Evolutionary conservation across 768 basidiomycete genomes (phyloP).

Genomic region (Rickenella mellea): DNA sequence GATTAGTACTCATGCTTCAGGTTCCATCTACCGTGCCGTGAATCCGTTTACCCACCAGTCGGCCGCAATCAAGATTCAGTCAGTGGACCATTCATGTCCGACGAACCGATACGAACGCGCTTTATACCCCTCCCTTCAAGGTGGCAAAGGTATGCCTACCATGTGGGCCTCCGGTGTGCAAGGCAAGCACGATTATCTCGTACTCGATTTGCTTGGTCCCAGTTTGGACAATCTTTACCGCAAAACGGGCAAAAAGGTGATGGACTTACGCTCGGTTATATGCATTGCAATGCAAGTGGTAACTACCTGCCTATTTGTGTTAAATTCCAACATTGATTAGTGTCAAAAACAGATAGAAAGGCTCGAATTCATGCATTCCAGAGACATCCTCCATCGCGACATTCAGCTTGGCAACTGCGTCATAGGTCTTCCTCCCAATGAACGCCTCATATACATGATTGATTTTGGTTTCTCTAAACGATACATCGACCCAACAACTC

Average conservation of each 20-base stretch:
- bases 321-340: not conserved
- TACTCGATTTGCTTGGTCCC: constrained; percentile 64
- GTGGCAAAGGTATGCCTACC: constrained; percentile 63
- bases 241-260: constrained; percentile 40
- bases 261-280: constrained; percentile 68
- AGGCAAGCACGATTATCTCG: constrained; percentile 56
- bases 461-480: constrained; percentile 80
- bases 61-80: constrained; percentile 72
- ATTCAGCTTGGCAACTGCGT: constrained; percentile 75
- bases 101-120: constrained; percentile 64
- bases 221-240: constrained; percentile 59
- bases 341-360: constrained; percentile 43
- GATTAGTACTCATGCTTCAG: constrained; percentile 24
- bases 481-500: constrained; percentile 58
- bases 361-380: constrained; percentile 67
- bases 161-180: constrained; percentile 44
- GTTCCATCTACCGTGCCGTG: constrained; percentile 58
- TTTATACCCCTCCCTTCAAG: constrained; percentile 63
- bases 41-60: constrained; percentile 46
- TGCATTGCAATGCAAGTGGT: constrained; percentile 73
- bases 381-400: constrained; percentile 68
- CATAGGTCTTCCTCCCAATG: constrained; percentile 49
- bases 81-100: constrained; percentile 60
- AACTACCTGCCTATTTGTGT: constrained; percentile 15
- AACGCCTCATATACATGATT: constrained; percentile 67